Percentiles rank a stretch among this genome's conserved stretches.
phyloP scores from a whole-genome alignment of 768 basidiomycete genomes.

The Multifurca ochricompacta region DNA sequence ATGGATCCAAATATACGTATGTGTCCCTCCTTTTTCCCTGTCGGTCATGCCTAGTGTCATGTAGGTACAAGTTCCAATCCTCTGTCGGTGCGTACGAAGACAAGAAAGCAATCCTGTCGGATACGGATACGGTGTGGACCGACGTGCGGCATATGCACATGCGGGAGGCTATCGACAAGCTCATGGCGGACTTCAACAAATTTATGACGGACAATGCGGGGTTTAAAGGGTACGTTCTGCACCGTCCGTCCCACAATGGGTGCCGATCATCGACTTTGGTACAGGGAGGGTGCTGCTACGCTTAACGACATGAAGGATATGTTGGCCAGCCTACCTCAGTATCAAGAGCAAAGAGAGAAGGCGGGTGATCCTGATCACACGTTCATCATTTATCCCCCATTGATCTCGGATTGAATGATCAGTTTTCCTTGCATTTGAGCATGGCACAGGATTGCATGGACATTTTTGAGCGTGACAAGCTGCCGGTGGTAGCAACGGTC shows the following conservation, averaged over 20 bases:
- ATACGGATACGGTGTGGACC: slow-evolving; percentile 86
- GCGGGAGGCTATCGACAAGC: slow-evolving; percentile 95
- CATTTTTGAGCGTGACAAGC: slow-evolving; percentile 81
- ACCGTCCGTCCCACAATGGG: not conserved
- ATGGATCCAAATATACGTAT: slow-evolving; percentile 81
- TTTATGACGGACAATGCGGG: slow-evolving; percentile 93
- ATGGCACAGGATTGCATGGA: slow-evolving; percentile 99
- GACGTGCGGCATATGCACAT: slow-evolving; percentile 96
- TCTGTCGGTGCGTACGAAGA: slow-evolving; percentile 81
- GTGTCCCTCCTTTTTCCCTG: slow-evolving; percentile 27
- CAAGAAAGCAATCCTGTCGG: slow-evolving; percentile 78
- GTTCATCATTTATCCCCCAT: not conserved
- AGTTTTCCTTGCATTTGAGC: slow-evolving; percentile 95
- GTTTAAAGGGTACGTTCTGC: slow-evolving; percentile 65
- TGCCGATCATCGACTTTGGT: not conserved
- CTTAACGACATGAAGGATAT: slow-evolving; percentile 99
- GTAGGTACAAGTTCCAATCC: slow-evolving; percentile 90
- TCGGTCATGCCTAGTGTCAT: not conserved
- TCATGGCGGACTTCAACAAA: slow-evolving; percentile 93
- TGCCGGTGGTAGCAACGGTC: slow-evolving; percentile 75
- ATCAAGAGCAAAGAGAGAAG: slow-evolving; percentile 92
- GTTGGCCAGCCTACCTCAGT: slow-evolving; percentile 91
- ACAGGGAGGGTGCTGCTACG: slow-evolving; percentile 72
- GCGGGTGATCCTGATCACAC: slow-evolving; percentile 32
- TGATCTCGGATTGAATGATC: not conserved